Base-by-base conservation (phyloP, 306 rosid species). In the Clitoria ternatea region DNA sequence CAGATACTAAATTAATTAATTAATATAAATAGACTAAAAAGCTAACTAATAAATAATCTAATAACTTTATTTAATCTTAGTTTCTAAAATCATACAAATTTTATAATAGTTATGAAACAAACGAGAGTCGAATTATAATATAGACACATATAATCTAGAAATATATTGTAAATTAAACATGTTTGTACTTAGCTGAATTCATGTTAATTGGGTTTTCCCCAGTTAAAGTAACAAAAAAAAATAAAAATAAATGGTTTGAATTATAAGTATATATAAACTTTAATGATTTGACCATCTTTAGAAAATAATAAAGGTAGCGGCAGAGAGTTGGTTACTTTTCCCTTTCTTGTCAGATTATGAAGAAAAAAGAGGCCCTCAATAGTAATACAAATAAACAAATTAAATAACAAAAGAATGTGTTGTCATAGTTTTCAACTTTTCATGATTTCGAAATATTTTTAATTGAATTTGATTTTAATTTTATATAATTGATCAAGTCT, bases 221-320 rank as follows among this genome's bases (percentile, higher is more conserved):
- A 18, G 10, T 36, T 65, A 65, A 66, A 47, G 72, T 18, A 8
- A 10, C 11, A 23, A 54, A 7, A 0, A 40, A n/a, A 22, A n/a
- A 18, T 1, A 6, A 12, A 19, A 13, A 26, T 26, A 27, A 15
- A 17, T 2, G 6, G 9, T 20, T 19, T 47, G 30, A 18, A 47
- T 47, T 48, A n/a, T n/a, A 29, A 30, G 32, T 30, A 30, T 17
- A 33, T 48, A n/a, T 32, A 29, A 27, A 56, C 67, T 71, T 71
- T 57, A 57, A 71, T 57, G 59, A 29, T 57, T 71, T 71, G 76
- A 71, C 76, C 67, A 71, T 29, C 47, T 47, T 72, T 61, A 14
- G 30, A 61, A 61, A 73, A 48, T 23, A 47, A 45, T 20, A 72
- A 73, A 61, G 69, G 39, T 2, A 55, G 54, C 30, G 2, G 42